Evolutionary conservation across 176 grass and related monocot genomes (phyloP).

Genomic region (Oryza meyeriana): DNA sequence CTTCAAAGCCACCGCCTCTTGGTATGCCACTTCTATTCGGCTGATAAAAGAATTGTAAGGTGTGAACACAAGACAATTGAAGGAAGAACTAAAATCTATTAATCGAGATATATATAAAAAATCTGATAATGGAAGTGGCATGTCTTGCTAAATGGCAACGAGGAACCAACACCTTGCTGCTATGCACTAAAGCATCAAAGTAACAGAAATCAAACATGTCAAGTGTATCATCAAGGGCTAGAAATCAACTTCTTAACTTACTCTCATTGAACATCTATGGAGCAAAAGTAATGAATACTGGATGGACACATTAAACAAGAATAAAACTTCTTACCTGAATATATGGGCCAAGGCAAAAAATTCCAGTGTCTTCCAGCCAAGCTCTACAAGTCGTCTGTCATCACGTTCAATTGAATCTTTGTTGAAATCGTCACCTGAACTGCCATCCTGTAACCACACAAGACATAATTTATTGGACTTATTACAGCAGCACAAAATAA

Average conservation of each 20-base stretch:
- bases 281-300: constrained; percentile 18
- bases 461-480: constrained; percentile 25
- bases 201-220: background rate
- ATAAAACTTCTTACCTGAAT: constrained; percentile 56
- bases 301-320: constrained; percentile 5
- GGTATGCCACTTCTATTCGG: constrained; percentile 89
- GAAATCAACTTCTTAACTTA: constrained; percentile 6
- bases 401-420: constrained; percentile 90
- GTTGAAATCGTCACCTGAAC: constrained; percentile 75
- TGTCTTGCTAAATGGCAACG: background rate
- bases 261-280: background rate
- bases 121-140: background rate
- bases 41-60: constrained; percentile 52
- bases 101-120: background rate
- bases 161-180: background rate
- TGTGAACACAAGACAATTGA: background rate
- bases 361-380: constrained; percentile 88
- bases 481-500: background rate
- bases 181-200: background rate
- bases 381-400: constrained; percentile 80
- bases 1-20: constrained; percentile 86
- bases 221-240: background rate
- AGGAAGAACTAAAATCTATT: background rate
- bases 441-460: constrained; percentile 55
- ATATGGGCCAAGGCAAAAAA: constrained; percentile 89